Evolutionary conservation across 2,329 filamentous ascomycete species (phyloP).

Genomic region (Aspergillus fumigatus): DNA sequence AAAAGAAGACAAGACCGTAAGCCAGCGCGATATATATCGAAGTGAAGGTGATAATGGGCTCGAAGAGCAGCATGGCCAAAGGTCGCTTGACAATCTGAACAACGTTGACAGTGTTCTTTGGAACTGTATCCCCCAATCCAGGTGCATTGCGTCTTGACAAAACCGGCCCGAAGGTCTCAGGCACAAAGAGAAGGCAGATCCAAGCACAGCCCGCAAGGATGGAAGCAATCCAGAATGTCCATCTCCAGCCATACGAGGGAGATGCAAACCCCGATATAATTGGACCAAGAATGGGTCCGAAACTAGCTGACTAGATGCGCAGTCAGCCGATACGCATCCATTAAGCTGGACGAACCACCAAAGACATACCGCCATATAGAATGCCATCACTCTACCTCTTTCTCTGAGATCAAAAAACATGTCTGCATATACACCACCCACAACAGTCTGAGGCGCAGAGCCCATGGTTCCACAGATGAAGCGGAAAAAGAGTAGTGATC

Average conservation of each 20-base stretch:
- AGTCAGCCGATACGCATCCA: not conserved
- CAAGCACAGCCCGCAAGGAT: constrained; percentile 60
- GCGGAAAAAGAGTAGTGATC: constrained; percentile 39
- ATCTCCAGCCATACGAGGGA: constrained; percentile 39
- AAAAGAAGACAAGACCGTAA: constrained; percentile 68
- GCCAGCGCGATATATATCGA: constrained; percentile 68
- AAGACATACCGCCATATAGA: constrained; percentile 37
- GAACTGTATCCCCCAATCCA: constrained; percentile 28
- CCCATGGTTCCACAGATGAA: constrained; percentile 39
- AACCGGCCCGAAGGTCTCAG: constrained; percentile 20
- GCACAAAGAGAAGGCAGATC: constrained; percentile 58
- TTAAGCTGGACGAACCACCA: not conserved
- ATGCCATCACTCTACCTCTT: constrained; percentile 35
- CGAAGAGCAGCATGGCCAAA: constrained; percentile 65
- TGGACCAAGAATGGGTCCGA: constrained; percentile 40
- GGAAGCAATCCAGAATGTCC: constrained; percentile 55
- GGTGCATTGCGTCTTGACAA: not conserved
- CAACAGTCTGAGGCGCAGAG: constrained; percentile 40
- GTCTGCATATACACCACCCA: constrained; percentile 45
- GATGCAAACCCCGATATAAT: constrained; percentile 43
- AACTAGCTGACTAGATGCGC: constrained; percentile 27
- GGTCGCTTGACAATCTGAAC: constrained; percentile 68
- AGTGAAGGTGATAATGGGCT: constrained; percentile 67
- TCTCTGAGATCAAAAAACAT: constrained; percentile 38
- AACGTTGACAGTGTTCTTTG: constrained; percentile 40